Percentiles rank a stretch among this genome's conserved stretches.
phyloP scores from a whole-genome alignment of 768 basidiomycete species.

The Auriscalpium vulgare region DNA sequence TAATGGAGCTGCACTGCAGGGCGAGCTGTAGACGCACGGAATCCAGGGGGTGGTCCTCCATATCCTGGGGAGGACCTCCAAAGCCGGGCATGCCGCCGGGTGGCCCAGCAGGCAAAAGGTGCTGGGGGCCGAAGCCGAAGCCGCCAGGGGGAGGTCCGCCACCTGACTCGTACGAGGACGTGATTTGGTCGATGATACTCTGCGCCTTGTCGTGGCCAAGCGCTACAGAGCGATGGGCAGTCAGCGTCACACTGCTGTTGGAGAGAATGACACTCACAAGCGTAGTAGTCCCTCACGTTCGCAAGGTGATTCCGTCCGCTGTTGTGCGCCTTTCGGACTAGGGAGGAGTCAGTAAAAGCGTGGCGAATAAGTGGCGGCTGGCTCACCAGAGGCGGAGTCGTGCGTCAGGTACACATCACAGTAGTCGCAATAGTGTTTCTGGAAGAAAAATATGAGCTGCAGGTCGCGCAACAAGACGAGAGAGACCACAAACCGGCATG shows the following conservation, averaged over 20 bases:
- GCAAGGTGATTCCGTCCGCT: slow-evolving; percentile 93
- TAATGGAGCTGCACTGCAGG: background rate
- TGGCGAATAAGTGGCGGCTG: background rate
- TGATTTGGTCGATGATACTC: slow-evolving; percentile 97
- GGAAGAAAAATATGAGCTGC: slow-evolving; percentile 7
- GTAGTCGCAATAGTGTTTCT: slow-evolving; percentile 95
- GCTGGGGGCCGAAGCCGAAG: slow-evolving; percentile 80
- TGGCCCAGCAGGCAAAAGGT: slow-evolving; percentile 40
- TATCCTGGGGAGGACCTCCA: slow-evolving; percentile 36
- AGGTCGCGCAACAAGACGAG: background rate
- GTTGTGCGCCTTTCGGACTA: slow-evolving; percentile 97
- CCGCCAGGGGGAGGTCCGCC: slow-evolving; percentile 83
- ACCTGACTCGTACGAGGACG: slow-evolving; percentile 81
- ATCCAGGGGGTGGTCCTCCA: slow-evolving; percentile 11
- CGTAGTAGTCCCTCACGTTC: slow-evolving; percentile 96
- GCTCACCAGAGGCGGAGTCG: slow-evolving; percentile 83
- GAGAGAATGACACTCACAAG: slow-evolving; percentile 41
- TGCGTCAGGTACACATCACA: slow-evolving; percentile 93
- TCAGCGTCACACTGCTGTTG: background rate
- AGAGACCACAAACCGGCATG: slow-evolving; percentile 54
- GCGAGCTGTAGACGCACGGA: slow-evolving; percentile 2
- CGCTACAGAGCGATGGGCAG: slow-evolving; percentile 33
- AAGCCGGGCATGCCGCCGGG: slow-evolving; percentile 48
- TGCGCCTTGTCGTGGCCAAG: slow-evolving; percentile 96
- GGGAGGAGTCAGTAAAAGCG: background rate